Evolutionary conservation across 306 rosid species (phyloP), one percentile per base, ranked within the genome.

Genomic region (Acacia confusa): DNA sequence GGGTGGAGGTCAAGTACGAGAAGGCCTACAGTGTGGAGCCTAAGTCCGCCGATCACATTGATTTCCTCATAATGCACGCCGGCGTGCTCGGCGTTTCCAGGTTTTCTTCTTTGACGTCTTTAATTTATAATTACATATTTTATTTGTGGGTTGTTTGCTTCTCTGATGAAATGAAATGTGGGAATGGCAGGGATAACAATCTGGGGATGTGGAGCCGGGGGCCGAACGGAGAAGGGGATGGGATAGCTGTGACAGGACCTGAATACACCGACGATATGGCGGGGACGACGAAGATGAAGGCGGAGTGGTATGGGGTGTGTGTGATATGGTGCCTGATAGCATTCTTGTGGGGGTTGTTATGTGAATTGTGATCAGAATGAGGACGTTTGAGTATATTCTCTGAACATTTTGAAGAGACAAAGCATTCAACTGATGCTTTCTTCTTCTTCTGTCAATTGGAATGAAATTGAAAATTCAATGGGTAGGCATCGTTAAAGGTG

Each of bases 11-110:
- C 9, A 93, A 88, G 88, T 95, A 95, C 36, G 99, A 95, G 89
- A 95, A 93, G 83, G 99, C 99, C 7, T 95, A 75, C 30, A 95
- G 99, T 41, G 92, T 95, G 38, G 95, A 95, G 86, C 99, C 99
- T 1, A 94, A 90, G 74, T 90, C 97, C 3, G 99, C 86, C 1
- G 91, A 90, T 38, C 90, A 92, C 0, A 90, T 95, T 53, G 84
- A 89, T 78, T 86, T 83, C 68, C 95, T 95, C 52, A 87, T 92
- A 52, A 80, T 91, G 89, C 86, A 88, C 14, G 86, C 99, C 1
- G 99, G 99, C 3, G 94, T 92, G 30, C 97, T 95, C 0, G 97
- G 98, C 8, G 77, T 61, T 85, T 91, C 97, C 84, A 90, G 97
- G 98, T 92, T 30, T 72, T 2, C 4, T 4, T 32, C 19, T 64